A percentile compares a stretch with the other conserved stretches of the same genome.
Evolutionary conservation across 768 basidiomycete species (phyloP).

Genomic region (Psilocybe sp.): DNA sequence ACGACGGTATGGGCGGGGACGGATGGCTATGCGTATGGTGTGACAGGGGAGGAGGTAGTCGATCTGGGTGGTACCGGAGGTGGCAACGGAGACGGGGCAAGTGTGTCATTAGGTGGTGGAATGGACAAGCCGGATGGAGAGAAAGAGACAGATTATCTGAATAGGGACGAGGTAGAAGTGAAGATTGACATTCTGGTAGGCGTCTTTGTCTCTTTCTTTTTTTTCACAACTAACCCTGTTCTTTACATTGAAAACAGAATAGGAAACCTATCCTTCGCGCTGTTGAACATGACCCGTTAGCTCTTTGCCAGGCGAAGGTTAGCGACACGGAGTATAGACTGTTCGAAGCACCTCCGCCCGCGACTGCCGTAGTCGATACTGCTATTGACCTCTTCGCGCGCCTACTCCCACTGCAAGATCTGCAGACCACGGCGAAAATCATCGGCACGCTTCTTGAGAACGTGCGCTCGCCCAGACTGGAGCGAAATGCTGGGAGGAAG

Average conservation of each 20-base stretch:
- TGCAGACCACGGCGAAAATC: slow-evolving; percentile 49
- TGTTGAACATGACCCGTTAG: slow-evolving; percentile 82
- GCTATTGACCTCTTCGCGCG: slow-evolving; percentile 85
- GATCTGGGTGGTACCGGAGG: slow-evolving; percentile 38
- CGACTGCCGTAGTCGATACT: slow-evolving; percentile 82
- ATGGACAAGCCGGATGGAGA: slow-evolving; percentile 32
- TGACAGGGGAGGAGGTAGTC: slow-evolving; percentile 63
- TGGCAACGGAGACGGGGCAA: slow-evolving; percentile 3
- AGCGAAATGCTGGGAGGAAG: slow-evolving; percentile 83
- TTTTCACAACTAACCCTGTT: neutral
- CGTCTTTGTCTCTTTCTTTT: slow-evolving; percentile 1
- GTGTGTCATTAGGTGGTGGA: slow-evolving; percentile 16
- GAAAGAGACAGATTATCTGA: slow-evolving; percentile 45
- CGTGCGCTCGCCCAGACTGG: slow-evolving; percentile 72
- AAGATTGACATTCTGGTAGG: slow-evolving; percentile 76
- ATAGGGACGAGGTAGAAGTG: slow-evolving; percentile 78
- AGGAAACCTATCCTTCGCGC: slow-evolving; percentile 79
- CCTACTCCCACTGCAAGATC: slow-evolving; percentile 77
- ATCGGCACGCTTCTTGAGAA: slow-evolving; percentile 62
- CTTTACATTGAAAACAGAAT: slow-evolving; percentile 40
- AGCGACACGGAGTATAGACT: slow-evolving; percentile 41
- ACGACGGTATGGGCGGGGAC: slow-evolving; percentile 80
- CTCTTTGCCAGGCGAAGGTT: slow-evolving; percentile 54
- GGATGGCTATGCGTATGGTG: slow-evolving; percentile 92
- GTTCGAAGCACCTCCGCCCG: slow-evolving; percentile 69